phyloP scores from a whole-genome alignment of 1,139 yeast genomes.

The Waltiozyma solani region DNA sequence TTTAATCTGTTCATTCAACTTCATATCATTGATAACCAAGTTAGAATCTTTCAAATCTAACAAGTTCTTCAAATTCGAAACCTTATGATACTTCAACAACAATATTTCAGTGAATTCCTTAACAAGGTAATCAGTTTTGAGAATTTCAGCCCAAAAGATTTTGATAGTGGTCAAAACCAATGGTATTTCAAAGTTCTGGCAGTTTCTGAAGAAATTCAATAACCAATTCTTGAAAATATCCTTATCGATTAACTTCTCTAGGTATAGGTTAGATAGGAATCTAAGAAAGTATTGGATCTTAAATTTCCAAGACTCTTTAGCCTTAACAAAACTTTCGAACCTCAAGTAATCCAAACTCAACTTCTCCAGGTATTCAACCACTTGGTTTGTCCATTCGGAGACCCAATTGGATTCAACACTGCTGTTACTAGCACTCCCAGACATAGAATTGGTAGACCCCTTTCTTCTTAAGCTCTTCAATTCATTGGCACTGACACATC shows the following conservation, averaged over 20 bases:
- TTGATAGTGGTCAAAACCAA: conserved; percentile 48
- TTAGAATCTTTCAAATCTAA: conserved; percentile 24
- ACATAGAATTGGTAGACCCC: conserved; percentile 12
- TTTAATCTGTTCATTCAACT: conserved; percentile 23
- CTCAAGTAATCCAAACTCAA: conserved; percentile 31
- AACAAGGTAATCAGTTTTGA: conserved; percentile 42
- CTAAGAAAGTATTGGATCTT: conserved; percentile 51
- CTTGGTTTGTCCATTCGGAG: conserved; percentile 84
- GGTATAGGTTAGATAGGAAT: conserved; percentile 52
- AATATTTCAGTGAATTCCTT: conserved; percentile 52
- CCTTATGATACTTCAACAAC: conserved; percentile 27
- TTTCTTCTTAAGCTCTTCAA: conserved; percentile 50
- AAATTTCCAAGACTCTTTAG: conserved; percentile 34
- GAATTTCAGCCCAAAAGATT: conserved; percentile 63
- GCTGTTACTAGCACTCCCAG: not conserved
- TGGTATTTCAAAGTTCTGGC: conserved; percentile 36
- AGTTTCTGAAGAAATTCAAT: conserved; percentile 43
- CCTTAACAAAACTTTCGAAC: conserved; percentile 14
- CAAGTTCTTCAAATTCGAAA: conserved; percentile 23
- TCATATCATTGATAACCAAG: conserved; percentile 26
- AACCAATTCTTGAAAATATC: conserved; percentile 54
- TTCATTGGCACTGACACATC: conserved; percentile 80
- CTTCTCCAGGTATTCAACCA: conserved; percentile 48
- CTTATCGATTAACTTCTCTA: conserved; percentile 58
- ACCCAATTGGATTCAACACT: conserved; percentile 52